phyloP scores from a whole-genome alignment of 164 flowering plant species.

The Taxillus chinensis region DNA sequence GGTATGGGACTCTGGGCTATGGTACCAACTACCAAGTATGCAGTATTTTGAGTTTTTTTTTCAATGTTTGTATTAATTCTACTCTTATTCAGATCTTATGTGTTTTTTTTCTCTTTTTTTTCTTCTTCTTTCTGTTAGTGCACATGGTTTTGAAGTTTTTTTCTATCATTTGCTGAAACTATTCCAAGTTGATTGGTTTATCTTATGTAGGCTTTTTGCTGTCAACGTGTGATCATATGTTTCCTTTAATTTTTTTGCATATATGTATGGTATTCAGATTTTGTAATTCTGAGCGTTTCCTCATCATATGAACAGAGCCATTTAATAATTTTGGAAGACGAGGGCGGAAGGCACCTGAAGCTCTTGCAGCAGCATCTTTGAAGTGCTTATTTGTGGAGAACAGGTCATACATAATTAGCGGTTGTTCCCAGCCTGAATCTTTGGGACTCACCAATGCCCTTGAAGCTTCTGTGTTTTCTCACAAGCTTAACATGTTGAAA shows the following conservation, averaged over 20 bases:
- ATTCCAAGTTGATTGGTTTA: no score
- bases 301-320: slow-evolving; percentile 48
- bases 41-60: neutral
- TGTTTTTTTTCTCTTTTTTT: no score
- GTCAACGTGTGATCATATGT: no score
- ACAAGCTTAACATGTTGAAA: slow-evolving; percentile 21
- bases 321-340: slow-evolving; percentile 70
- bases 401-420: slow-evolving; percentile 69
- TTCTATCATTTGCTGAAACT: no score
- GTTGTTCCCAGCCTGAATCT: slow-evolving; percentile 46
- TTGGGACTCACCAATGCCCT: slow-evolving; percentile 20
- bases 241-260: no score
- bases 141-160: no score
- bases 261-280: no score
- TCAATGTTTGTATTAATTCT: neutral
- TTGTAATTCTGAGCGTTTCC: neutral
- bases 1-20: slow-evolving; percentile 30
- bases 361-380: slow-evolving; percentile 74
- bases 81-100: no score
- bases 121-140: no score
- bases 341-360: slow-evolving; percentile 91
- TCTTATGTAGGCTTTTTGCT: no score
- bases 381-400: slow-evolving; percentile 86
- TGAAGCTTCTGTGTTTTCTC: slow-evolving; percentile 28
- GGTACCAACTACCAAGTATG: neutral